Evolutionary conservation across 179 eudicot species (phyloP), one percentile per base, ranked within the genome.

Genomic region (Amaranthus tricolor): DNA sequence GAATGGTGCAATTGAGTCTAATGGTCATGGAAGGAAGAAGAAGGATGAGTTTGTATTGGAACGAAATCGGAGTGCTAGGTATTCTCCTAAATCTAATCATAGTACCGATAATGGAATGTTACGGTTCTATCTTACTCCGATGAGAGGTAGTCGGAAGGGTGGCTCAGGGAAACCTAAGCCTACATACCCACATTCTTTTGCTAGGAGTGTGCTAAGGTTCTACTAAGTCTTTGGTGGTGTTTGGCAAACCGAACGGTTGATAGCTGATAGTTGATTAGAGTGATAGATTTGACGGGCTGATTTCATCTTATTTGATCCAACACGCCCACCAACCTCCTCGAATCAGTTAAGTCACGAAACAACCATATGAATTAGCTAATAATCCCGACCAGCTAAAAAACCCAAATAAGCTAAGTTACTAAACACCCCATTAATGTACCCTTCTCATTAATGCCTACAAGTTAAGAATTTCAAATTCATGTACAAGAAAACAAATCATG

Each of bases 31-130:
- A 53, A 80, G 77, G 50, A 91, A 86, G 85, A 86, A 79, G 76
- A 83, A 72, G 68, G 96, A 89, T 3, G 96, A 89, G 74, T 79
- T 88, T 48, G 89, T 81, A 31, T 77, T 90, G 78, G 96, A 91
- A 78, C 79, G 94, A 73, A 93, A 93, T 57, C 77, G 91, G 54
- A 93, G 96, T 77, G 93, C 91, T 51, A 84, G 93, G 77, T 93
- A 91, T 68, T 93, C 96, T 9, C 93, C 96, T 31, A 31, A 31
- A 31, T 31, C 40, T 0, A 88, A 78, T 79, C 78, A 87, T 65
- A 31, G 40, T 31, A 21, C 78, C 60, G 98, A 89, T 72, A 89
- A 91, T 20, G 94, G 98, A 20, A 88, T 91, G 49, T 62, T 91
- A 78, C 73, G 95, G 60, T 87, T 91, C 70, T 91, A 93, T 70